Base-by-base conservation (phyloP, 2,329 filamentous ascomycete species). In the Stagonosporopsis rhizophila region DNA sequence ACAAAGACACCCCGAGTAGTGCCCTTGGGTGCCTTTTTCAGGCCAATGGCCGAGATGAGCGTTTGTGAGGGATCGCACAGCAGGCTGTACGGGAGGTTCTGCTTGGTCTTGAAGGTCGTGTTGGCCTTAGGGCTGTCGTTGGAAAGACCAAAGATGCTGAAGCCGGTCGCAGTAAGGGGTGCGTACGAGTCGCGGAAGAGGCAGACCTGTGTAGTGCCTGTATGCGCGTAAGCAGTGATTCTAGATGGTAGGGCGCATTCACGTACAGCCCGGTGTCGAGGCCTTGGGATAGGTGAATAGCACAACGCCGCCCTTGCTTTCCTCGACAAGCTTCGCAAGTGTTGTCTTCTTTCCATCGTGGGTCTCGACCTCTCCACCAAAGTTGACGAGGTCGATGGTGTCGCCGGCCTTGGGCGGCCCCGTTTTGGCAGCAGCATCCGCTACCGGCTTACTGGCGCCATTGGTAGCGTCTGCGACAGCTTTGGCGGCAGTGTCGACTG, bases 221-320 rank as follows among this genome's bases (percentile, higher is more conserved):
- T 25, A 14, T 6, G 9, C 22, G n/a, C 38, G 53, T 72, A 22
- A 71, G 64, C 47, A 25, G 35, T 8, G 20, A 15, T 22, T 22
- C 17, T 40, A 22, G n/a, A 11, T 17, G 15, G 45, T 20, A 20
- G 8, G 19, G n/a, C 12, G 9, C 52, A 39, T 50, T 23, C 38
- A 80, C 91, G 85, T 87, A 96, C 94, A 98, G 61, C 94, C 94
- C 34, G 92, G 91, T 20, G 95, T 99, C 25, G 90, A 95, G 12
- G 95, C 95, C 79, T 90, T 96, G 56, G 95, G 95, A 74, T 98
- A 98, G 28, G 93, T 97, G 77, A 99, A 97, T 27, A 98, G 80
- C 30, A 96, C 91, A 39, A 98, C 89, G 23, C 94, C 95, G 32
- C 85, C 83, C 79, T 91, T 88, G 83, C 92, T 96, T 72, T 89